phyloP scores from a whole-genome alignment of 2,329 filamentous ascomycete genomes.

The Epichloe scottii region DNA sequence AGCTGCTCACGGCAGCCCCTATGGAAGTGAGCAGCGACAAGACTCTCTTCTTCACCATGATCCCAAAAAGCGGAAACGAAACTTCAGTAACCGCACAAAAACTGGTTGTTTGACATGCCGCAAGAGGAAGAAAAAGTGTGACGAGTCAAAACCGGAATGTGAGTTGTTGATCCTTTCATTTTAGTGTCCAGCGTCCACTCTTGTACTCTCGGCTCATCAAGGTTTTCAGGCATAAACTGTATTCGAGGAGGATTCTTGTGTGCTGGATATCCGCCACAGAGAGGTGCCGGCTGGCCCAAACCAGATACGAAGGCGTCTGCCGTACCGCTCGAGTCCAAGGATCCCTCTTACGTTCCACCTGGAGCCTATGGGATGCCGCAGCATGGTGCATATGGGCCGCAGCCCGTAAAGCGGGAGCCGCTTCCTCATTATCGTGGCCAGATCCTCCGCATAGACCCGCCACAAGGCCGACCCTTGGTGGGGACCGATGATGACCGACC shows the following conservation, averaged over 20 bases:
- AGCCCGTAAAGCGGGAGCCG: constrained; percentile 40
- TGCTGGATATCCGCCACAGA: constrained; percentile 75
- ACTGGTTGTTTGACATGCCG: constrained; percentile 90
- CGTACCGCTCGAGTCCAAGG: constrained; percentile 75
- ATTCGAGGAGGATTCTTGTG: constrained; percentile 81
- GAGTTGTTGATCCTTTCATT: constrained; percentile 26
- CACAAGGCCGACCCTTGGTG: constrained; percentile 41
- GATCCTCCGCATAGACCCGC: constrained; percentile 48
- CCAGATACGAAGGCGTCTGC: constrained; percentile 55
- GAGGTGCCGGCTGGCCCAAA: constrained; percentile 62
- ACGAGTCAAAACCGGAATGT: constrained; percentile 90
- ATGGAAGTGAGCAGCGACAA: constrained; percentile 34
- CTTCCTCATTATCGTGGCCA: constrained; percentile 49
- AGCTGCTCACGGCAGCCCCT: constrained; percentile 29
- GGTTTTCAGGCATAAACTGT: constrained; percentile 65
- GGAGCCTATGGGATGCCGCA: constrained; percentile 51
- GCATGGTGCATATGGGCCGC: constrained; percentile 24
- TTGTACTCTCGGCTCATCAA: background rate
- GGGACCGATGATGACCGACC: constrained; percentile 43
- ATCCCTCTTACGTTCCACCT: constrained; percentile 48
- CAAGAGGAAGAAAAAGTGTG: constrained; percentile 92
- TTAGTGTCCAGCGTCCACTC: background rate
- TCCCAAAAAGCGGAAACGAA: constrained; percentile 59
- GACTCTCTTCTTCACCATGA: constrained; percentile 43
- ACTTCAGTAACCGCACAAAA: constrained; percentile 92